These are phyloP conservation scores for Periconia sp. DNA, from an alignment of 2,329 filamentous ascomycete species.

Conservation along the genomic window DNA sequence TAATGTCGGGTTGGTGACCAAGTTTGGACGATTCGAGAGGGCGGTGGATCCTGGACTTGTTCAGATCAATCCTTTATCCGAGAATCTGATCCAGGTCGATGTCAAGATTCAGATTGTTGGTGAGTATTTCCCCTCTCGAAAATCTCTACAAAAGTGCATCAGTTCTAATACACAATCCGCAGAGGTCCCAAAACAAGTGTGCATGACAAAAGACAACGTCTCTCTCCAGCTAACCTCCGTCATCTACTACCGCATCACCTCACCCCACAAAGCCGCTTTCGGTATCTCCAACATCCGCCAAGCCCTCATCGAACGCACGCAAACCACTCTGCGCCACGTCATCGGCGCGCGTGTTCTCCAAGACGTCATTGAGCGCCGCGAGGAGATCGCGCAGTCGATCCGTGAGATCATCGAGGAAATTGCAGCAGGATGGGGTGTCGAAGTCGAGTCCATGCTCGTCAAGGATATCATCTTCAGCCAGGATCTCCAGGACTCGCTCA, in stretches of 20 bases:
- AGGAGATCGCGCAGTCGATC: conserved; percentile 94
- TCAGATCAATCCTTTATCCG: conserved; percentile 94
- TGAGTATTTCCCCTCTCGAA: conserved; percentile 32
- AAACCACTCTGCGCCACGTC: conserved; percentile 95
- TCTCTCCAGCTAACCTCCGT: conserved; percentile 91
- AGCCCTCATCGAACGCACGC: conserved; percentile 95
- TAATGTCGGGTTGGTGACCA: conserved; percentile 92
- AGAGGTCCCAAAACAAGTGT: conserved; percentile 92
- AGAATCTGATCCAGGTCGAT: conserved; percentile 87
- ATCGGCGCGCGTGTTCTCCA: conserved; percentile 94
- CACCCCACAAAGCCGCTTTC: conserved; percentile 95
- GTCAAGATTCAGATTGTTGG: conserved; percentile 98
- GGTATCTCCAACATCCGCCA: conserved; percentile 93
- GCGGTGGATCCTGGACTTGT: conserved; percentile 96
- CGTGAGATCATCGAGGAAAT: conserved; percentile 98
- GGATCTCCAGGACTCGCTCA: conserved; percentile 92
- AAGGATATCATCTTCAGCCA: conserved; percentile 98
- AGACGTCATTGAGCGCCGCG: conserved; percentile 96
- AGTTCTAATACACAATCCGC: background rate
- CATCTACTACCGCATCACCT: conserved; percentile 98
- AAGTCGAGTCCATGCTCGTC: conserved; percentile 97
- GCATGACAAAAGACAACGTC: conserved; percentile 99
- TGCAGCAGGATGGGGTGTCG: conserved; percentile 88
- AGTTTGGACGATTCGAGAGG: conserved; percentile 92
- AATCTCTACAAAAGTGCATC: background rate